Evolutionary conservation across 1,139 yeast species (phyloP), one percentile per base, ranked within the genome.

Genomic region (Debaryomycetaceae sp.): DNA sequence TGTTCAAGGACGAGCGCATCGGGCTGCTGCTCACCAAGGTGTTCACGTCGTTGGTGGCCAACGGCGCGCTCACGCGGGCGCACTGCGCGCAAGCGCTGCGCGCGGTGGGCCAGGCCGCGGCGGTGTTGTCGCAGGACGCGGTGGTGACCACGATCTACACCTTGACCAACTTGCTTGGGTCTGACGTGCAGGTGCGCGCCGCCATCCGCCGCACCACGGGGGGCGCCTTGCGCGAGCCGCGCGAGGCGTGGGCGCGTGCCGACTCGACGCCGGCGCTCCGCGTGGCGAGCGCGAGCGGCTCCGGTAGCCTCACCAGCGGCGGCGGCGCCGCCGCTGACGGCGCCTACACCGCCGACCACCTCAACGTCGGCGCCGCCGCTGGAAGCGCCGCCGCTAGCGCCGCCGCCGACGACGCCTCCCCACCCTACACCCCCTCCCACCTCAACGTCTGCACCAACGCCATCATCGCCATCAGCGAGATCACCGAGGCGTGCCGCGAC

Each of bases 101-200:
- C 36, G 51, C 65, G 38, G 65, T 68, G 32, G 73, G 75, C 4
- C 44, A 61, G 39, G 72, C 73, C 16, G 54, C 68, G 41, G 68
- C 61, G 39, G 62, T 63, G 12, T 53, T 75, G 33, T 65, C 83
- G 16, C 93, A 86, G 48, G 96, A 88, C 52, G 78, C 85, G 0
- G 79, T 83, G 13, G 85, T 88, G 9, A 82, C 95, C n/a, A 75
- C 91, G 2, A 78, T 91, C 34, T 91, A 91, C 53, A 81, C 95
- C 0, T 66, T 89, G 42, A 76, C 85, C 16, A 91, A 91, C 52
- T 61, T 83, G 45, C 59, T 91, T 22, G 78, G 77, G 9, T 19
- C 66, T 35, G 71, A 62, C 43, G 28, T 34, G 10, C 48, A 47
- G 34, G 42, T 48, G 2, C 51, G 63, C 30, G 39, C 57, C 4